Conservation (phyloP, 768 basidiomycete species). For the Pisolithus marmoratus region DNA sequence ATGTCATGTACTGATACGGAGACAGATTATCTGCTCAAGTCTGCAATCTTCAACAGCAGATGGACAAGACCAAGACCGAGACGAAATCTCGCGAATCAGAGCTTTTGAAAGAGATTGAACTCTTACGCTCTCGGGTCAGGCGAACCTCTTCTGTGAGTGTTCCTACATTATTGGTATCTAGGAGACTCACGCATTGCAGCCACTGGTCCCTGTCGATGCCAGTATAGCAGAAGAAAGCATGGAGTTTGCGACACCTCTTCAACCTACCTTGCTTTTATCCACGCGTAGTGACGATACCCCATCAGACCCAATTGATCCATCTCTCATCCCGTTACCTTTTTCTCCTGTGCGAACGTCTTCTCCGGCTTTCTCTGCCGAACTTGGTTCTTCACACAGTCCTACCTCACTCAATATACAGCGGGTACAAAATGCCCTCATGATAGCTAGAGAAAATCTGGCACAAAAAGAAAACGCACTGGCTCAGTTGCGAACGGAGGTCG, state of each 20-base stretch:
- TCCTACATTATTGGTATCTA: background rate
- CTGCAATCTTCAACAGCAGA: too few relatives aligned
- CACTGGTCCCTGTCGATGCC: too few relatives aligned
- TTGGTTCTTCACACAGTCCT: too few relatives aligned
- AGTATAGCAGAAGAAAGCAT: slow-evolving; percentile 42
- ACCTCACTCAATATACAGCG: too few relatives aligned
- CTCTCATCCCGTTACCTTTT: slow-evolving; percentile 13
- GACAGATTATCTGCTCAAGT: too few relatives aligned
- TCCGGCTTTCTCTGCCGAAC: slow-evolving; percentile 13
- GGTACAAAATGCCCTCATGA: too few relatives aligned
- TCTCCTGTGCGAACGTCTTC: slow-evolving; percentile 17
- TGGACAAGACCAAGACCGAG: too few relatives aligned
- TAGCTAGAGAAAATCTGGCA: slow-evolving; percentile 14
- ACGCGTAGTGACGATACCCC: background rate
- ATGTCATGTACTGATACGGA: too few relatives aligned
- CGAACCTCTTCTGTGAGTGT: slow-evolving; percentile 1
- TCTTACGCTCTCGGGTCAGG: too few relatives aligned
- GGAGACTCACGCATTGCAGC: slow-evolving; percentile 1
- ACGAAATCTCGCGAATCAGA: too few relatives aligned
- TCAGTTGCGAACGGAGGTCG: slow-evolving; percentile 15
- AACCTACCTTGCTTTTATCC: slow-evolving; percentile 27
- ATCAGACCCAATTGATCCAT: slow-evolving; percentile 1
- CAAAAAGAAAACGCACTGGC: slow-evolving; percentile 18
- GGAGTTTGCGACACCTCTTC: slow-evolving; percentile 49
- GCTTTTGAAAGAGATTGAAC: too few relatives aligned